Evolutionary conservation across 2,329 filamentous ascomycete genomes (phyloP).

Genomic region (Emericellopsis atlantica): DNA sequence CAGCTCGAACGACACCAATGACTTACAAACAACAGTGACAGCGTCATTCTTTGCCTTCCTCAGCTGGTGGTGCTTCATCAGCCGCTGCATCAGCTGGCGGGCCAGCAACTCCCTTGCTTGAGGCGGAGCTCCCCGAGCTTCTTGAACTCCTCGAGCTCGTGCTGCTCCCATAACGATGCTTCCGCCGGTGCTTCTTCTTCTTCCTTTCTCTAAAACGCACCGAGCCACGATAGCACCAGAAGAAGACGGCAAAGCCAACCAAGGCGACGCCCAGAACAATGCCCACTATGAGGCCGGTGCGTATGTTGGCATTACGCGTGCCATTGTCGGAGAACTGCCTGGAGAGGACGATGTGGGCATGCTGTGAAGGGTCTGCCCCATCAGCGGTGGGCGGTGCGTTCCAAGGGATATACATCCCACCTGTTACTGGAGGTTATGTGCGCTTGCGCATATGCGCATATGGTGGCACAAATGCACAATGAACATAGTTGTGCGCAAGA

Average conservation of each 20-base stretch:
- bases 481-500: background rate
- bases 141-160: constrained; percentile 20
- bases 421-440: background rate
- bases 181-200: constrained; percentile 11
- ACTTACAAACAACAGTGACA: too few relatives aligned
- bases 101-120: constrained; percentile 4
- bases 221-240: constrained; percentile 25
- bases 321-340: constrained; percentile 9
- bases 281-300: constrained; percentile 29
- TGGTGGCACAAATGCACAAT: background rate
- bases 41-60: background rate
- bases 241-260: constrained; percentile 19
- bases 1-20: too few relatives aligned
- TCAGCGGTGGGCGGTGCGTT: constrained; percentile 4
- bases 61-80: background rate
- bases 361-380: background rate
- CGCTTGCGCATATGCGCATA: background rate
- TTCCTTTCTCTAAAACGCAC: constrained; percentile 19
- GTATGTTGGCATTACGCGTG: constrained; percentile 21
- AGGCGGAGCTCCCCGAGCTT: constrained; percentile 16
- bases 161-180: constrained; percentile 9
- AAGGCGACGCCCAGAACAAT: constrained; percentile 26
- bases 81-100: constrained; percentile 3
- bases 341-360: background rate
- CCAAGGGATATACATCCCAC: constrained; percentile 18